A percentile compares a stretch with the other conserved stretches of the same genome.
Conservation (phyloP, 176 grass and related monocot genomes). For the Triticum timopheevii region DNA sequence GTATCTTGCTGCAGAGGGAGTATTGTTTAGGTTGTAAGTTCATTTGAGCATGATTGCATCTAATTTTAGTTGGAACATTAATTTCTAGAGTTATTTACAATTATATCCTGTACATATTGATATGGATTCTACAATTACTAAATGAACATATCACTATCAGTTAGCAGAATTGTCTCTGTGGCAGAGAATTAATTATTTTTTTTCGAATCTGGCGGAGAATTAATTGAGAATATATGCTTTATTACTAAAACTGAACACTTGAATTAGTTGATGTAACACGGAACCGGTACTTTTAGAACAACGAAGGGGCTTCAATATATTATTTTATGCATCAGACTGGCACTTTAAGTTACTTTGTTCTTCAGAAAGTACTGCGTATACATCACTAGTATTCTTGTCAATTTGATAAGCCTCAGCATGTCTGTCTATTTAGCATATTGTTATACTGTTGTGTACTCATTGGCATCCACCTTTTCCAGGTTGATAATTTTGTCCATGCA, state of each 20-base stretch:
- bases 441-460: neutral
- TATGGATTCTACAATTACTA: neutral
- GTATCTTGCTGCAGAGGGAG: neutral
- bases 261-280: neutral
- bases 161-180: neutral
- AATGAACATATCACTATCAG: neutral
- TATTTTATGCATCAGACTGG: constrained; percentile 6
- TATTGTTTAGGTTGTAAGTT: constrained; percentile 8
- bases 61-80: neutral
- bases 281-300: neutral
- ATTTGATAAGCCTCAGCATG: neutral
- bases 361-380: neutral
- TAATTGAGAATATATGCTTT: constrained; percentile 1
- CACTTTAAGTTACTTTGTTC: neutral
- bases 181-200: neutral
- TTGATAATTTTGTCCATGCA: constrained; percentile 98
- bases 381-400: neutral
- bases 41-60: neutral
- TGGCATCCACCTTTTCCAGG: constrained; percentile 50
- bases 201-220: too few species aligned
- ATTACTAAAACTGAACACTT: neutral
- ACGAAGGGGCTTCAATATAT: neutral
- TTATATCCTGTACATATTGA: neutral
- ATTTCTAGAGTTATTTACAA: constrained; percentile 1
- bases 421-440: constrained; percentile 5